Evolutionary conservation across 768 basidiomycete species (phyloP), one percentile per base, ranked within the genome.

Genomic region (Russula compacta): DNA sequence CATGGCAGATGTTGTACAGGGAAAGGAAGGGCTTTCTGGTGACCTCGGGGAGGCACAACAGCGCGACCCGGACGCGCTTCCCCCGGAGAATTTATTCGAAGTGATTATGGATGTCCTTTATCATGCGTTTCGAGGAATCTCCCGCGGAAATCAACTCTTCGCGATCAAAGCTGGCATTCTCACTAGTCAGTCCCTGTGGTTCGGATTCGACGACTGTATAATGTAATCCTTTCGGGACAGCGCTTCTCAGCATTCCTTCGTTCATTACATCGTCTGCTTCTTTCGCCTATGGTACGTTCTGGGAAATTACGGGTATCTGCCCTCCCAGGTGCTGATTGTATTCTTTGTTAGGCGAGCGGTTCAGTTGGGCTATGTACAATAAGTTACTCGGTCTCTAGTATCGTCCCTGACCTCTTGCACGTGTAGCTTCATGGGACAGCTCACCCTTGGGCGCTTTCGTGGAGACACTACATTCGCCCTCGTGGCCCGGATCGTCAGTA

Each of bases 401-500:
- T 4, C 53, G 59, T n/a, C 11, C 24, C n/a, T 54, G 9, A 42
- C 33, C 57, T 0, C 14, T 56, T 50, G 38, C 17, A 15, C 3
- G 44, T 58, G 35, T 58, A 87, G 85, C 17, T 78, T 89, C 68
- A 89, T 90, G 84, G 87, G 81, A 0, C 89, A 90, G 66, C 73
- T 89, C 6, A 86, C 86, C 0, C 71, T 88, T 0, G 75, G 84
- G 9, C 81, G 87, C 17, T 90, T 88, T 67, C 78, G 85, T 47
- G 89, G 88, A 1, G 89, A 92, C 55, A 92, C 88, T 0, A 78
- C 81, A 0, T 86, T 86, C 60, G 85, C 81, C 2, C 76, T 88
- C 14, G 72, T 83, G 4, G 76, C 81, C 0, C 79, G 89, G 58
- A 77, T 88, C 24, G 40, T 79, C 5, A 81, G 81, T 51, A 90